Conservation (phyloP, 192 early-diverging fungal species). For the Podila epicladia region DNA sequence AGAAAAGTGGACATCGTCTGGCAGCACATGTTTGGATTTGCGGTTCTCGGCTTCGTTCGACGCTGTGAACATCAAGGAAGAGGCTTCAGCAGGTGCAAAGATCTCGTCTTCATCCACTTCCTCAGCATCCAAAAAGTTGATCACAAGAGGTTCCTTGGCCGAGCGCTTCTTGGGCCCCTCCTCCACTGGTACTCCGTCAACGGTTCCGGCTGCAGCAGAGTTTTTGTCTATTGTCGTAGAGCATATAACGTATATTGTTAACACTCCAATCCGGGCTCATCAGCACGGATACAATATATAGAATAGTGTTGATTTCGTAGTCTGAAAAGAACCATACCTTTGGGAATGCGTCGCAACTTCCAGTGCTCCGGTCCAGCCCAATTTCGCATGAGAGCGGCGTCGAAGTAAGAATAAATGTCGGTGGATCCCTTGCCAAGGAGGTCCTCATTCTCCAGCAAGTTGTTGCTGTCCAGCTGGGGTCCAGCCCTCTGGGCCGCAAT, state of each 20-base stretch:
- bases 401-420: slow-evolving; percentile 89
- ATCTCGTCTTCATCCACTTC: slow-evolving; percentile 69
- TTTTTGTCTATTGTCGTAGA: slow-evolving; percentile 19
- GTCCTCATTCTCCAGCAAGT: slow-evolving; percentile 65
- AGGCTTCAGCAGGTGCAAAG: slow-evolving; percentile 71
- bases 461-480: slow-evolving; percentile 46
- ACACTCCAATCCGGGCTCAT: too few relatives aligned
- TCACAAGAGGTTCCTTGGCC: slow-evolving; percentile 58
- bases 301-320: too few relatives aligned
- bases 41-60: slow-evolving; percentile 64
- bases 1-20: slow-evolving; percentile 82
- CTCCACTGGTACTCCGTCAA: slow-evolving; percentile 16
- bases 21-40: slow-evolving; percentile 71
- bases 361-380: slow-evolving; percentile 98
- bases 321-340: slow-evolving; percentile 25
- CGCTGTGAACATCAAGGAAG: slow-evolving; percentile 59
- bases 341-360: slow-evolving; percentile 65
- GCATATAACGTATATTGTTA: not conserved
- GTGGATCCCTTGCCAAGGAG: slow-evolving; percentile 60
- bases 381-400: slow-evolving; percentile 76
- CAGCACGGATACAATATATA: too few relatives aligned
- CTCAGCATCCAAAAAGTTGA: slow-evolving; percentile 70
- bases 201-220: slow-evolving; percentile 2
- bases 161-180: slow-evolving; percentile 59
- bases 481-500: slow-evolving; percentile 20